Base-by-base conservation (phyloP, 2,329 filamentous ascomycete species). In the Cladosporium sp. region DNA sequence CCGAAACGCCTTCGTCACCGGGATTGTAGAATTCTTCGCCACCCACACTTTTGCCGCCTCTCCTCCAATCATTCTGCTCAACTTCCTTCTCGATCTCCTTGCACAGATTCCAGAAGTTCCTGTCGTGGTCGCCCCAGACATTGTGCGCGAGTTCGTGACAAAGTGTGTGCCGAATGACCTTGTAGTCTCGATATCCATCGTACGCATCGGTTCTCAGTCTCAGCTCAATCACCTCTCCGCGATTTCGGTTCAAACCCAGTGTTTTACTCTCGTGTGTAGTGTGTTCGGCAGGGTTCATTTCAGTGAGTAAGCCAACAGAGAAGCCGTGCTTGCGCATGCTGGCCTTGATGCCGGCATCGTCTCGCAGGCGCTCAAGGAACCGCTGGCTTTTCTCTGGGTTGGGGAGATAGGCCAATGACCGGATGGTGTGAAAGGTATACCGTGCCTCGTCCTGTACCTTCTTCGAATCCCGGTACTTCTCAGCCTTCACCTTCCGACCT, bases 111-210 rank as follows among this genome's bases (percentile, higher is more conserved):
- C 95, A 98, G 74, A 99, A 99, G 56, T 91, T 81, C 21, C 87
- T 83, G 78, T 98, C 93, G 77, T 99, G 95, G 0, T 90, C 87
- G 0, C 90, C 84, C 79, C 90, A 89, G 11, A 97, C 91, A 72
- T 97, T 97, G 78, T 99, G 95, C 70, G 93, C 90, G 21, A 99
- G 83, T 81, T 99, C 95, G 80, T 99, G 95, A 75, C 94, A 98
- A 14, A 99, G 82, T 55, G 95, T 98, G 71, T 91, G 91, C 61
- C 95, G 86, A 58, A 99, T 96, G 0, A 90, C 93, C 72, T 90
- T 89, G 80, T 98, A 99, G 76, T 97, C 92, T 44, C 95, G 83
- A 74, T 97, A 98, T 0, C 95, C 95, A 76, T 97, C 93, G 76
- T 95, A 92, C 2, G 91, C 91, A 79, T 99, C 95, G 1, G 95